phyloP scores from a whole-genome alignment of 371 early-diverging fungal genomes.

The Apophysomyces elegans region DNA sequence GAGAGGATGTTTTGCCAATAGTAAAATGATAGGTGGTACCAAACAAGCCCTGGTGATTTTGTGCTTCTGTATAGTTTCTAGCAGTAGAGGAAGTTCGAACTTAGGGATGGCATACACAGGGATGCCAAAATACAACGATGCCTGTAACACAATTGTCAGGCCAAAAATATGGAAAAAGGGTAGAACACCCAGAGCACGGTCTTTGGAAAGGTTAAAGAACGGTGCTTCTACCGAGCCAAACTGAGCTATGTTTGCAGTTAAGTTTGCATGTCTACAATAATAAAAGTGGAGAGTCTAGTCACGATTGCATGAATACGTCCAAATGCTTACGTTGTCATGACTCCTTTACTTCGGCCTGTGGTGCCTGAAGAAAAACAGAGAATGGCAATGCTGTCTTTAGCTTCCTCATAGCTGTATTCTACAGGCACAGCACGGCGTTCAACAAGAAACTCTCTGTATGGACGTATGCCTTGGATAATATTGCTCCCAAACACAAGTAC shows the following conservation, averaged over 20 bases:
- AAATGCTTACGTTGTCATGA: slow-evolving; percentile 34
- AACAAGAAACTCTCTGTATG: slow-evolving; percentile 31
- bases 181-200: slow-evolving; percentile 61
- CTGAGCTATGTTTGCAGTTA: slow-evolving; percentile 75
- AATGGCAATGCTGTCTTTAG: slow-evolving; percentile 65
- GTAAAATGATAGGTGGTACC: slow-evolving; percentile 77
- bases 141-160: slow-evolving; percentile 41
- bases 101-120: slow-evolving; percentile 63
- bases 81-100: slow-evolving; percentile 64
- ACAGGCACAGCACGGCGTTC: slow-evolving; percentile 10
- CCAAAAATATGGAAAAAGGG: slow-evolving; percentile 90
- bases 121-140: slow-evolving; percentile 38
- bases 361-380: slow-evolving; percentile 92
- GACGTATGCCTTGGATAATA: slow-evolving; percentile 38
- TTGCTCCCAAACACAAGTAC: slow-evolving; percentile 67
- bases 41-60: slow-evolving; percentile 73
- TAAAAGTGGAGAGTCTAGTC: background rate
- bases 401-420: background rate
- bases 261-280: slow-evolving; percentile 67
- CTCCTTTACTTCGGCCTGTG: slow-evolving; percentile 71
- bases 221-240: slow-evolving; percentile 27
- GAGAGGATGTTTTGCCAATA: slow-evolving; percentile 64
- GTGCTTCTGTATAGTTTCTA: slow-evolving; percentile 66
- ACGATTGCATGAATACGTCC: slow-evolving; percentile 13
- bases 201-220: slow-evolving; percentile 21